Evolutionary conservation across 2,329 filamentous ascomycete species (phyloP).

Genomic region (Neonectria sp.): DNA sequence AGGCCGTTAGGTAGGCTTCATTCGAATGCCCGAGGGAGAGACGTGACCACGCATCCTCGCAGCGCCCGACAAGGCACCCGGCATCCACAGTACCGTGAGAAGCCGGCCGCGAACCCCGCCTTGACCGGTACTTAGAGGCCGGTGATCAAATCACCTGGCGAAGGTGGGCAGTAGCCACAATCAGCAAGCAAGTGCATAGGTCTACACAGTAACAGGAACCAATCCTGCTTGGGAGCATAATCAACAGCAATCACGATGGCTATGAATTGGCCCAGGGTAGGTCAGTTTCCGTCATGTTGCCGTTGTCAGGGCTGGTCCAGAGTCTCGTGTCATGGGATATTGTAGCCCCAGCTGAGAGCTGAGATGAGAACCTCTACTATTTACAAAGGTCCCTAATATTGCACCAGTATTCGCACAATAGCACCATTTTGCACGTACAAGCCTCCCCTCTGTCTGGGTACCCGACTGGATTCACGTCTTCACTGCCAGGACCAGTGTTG

Average conservation of each 20-base stretch:
- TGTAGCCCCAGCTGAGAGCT: neutral
- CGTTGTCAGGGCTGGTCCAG: neutral
- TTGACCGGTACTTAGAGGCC: neutral
- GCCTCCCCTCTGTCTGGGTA: neutral
- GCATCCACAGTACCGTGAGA: neutral
- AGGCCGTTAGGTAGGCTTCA: slow-evolving; percentile 1
- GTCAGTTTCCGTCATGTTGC: neutral
- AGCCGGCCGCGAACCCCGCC: neutral
- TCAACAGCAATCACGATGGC: neutral
- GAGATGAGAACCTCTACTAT: neutral
- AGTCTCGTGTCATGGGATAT: neutral
- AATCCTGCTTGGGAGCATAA: neutral
- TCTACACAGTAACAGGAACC: neutral
- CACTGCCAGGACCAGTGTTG: neutral
- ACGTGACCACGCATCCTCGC: too few relatives aligned
- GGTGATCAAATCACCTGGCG: slow-evolving; percentile 11
- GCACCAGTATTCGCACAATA: neutral
- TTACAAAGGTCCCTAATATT: neutral
- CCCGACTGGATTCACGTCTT: neutral
- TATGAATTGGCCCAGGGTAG: neutral
- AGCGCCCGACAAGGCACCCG: too few relatives aligned
- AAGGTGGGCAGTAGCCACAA: too few relatives aligned
- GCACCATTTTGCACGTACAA: neutral
- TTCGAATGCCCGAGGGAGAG: too few relatives aligned
- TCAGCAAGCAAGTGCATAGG: too few relatives aligned